Base-by-base conservation (phyloP, 1,284 basidiomycete species). In the Microbotryum lychnidis-dioicae region DNA sequence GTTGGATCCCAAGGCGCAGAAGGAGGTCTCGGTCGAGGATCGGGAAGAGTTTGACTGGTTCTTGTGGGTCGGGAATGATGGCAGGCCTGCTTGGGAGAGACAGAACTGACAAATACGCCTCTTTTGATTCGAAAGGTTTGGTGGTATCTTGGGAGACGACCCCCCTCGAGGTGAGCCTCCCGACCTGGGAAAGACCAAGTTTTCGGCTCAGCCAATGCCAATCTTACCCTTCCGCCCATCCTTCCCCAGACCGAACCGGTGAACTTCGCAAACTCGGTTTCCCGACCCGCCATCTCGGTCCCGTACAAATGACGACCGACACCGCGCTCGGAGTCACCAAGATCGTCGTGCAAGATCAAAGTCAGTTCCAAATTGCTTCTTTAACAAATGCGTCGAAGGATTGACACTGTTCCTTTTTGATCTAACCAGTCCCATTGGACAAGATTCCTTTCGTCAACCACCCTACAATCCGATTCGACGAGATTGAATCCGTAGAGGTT, bases 221-320 rank as follows among this genome's bases (percentile, higher is more conserved):
- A 76, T 67, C 74, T 75, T 31, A 73, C 76, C 49, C 51, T 27
- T 3, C 42, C 53, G 21, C 14, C n/a, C 23, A 8, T 21, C 44
- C 25, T 14, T 10, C 14, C 6, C 0, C 75, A 55, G 77, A 79
- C 66, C 70, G 79, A 51, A 98, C 94, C 0, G 82, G 84, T 3
- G 89, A 94, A 73, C 82, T 98, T 49, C 84, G 96, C 31, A 80
- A 80, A 18, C 77, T 92, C 20, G 91, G 91, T 0, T 97, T 96
- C 73, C 89, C 90, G 0, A 82, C 81, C 4, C 81, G 92, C 29
- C 88, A 88, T 75, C 79, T 96, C 6, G 90, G 89, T 0, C 79
- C 66, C 1, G 79, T 91, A 1, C 96, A 98, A 75, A 98, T 98
- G 94, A 97, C 94, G 29, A 98, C 94, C 0, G 94, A 98, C 75